A percentile compares a stretch with the other conserved stretches of the same genome.
phyloP scores from a whole-genome alignment of 2,329 filamentous ascomycete species.

The Xylariaceae sp. region DNA sequence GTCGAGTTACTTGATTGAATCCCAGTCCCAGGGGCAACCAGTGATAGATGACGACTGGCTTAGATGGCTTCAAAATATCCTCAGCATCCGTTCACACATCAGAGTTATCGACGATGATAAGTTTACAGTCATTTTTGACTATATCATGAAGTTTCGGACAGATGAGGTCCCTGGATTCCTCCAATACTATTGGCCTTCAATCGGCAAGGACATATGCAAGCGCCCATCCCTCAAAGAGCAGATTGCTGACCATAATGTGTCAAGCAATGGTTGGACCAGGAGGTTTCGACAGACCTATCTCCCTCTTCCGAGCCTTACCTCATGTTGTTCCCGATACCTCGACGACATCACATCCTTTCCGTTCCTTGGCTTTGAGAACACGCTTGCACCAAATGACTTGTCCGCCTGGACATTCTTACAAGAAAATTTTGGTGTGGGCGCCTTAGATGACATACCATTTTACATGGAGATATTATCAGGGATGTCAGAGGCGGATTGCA shows the following conservation, averaged over 20 bases:
- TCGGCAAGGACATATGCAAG: neutral
- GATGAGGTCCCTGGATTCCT: neutral
- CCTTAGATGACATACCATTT: neutral
- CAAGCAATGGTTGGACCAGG: neutral
- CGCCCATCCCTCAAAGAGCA: neutral
- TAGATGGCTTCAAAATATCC: slow-evolving; percentile 21
- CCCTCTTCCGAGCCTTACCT: neutral
- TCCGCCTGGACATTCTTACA: slow-evolving; percentile 1
- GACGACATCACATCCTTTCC: neutral
- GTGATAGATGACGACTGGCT: too few species aligned
- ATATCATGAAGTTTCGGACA: neutral
- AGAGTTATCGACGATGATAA: slow-evolving; percentile 11
- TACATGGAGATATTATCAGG: too few species aligned
- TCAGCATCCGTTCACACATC: neutral
- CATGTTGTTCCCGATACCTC: neutral
- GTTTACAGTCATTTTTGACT: neutral
- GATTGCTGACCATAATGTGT: neutral
- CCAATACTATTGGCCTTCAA: slow-evolving; percentile 1
- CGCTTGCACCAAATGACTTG: slow-evolving; percentile 1
- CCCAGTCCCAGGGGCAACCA: too few species aligned
- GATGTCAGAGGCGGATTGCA: too few species aligned
- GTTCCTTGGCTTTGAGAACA: slow-evolving; percentile 2
- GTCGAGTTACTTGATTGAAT: too few species aligned
- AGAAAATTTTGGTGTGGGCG: neutral
- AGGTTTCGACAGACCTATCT: slow-evolving; percentile 1